A percentile compares a stretch with the other conserved stretches of the same genome.
phyloP scores from a whole-genome alignment of 352 stramenopile species.

The Thalassiosira livingstoniorum region DNA sequence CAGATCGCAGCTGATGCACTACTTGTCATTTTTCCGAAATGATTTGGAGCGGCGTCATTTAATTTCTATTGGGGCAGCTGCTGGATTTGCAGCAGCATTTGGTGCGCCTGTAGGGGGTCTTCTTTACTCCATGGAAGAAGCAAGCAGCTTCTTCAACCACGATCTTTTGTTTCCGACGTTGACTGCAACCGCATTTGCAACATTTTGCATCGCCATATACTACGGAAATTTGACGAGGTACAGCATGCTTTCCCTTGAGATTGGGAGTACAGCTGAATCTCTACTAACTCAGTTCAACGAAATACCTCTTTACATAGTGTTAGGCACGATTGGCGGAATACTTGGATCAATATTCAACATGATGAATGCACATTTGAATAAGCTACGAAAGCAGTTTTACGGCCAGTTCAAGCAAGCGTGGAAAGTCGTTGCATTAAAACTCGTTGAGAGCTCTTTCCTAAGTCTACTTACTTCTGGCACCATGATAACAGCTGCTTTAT shows the following conservation, averaged over 20 bases:
- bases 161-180: conserved; percentile 88
- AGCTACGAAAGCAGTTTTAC: conserved; percentile 12
- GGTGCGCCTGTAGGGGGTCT: conserved; percentile 90
- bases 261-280: conserved; percentile 24
- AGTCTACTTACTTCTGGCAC: neutral
- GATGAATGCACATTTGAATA: conserved; percentile 17
- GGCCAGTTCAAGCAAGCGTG: neutral
- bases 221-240: conserved; percentile 63
- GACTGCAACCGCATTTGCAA: conserved; percentile 89
- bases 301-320: conserved; percentile 89
- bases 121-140: conserved; percentile 60
- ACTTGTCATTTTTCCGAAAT: conserved; percentile 90
- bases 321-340: conserved; percentile 88
- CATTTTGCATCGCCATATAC: conserved; percentile 82
- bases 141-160: conserved; percentile 89
- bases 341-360: conserved; percentile 87
- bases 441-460: neutral
- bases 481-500: neutral
- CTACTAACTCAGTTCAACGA: conserved; percentile 89
- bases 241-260: conserved; percentile 67
- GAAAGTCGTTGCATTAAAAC: neutral
- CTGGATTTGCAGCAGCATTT: conserved; percentile 90
- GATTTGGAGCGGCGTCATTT: conserved; percentile 91
- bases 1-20: neutral
- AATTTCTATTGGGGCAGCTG: conserved; percentile 89